Conservation (phyloP, 805 yeast genomes). For the Saccharomycopsis selenospora region DNA sequence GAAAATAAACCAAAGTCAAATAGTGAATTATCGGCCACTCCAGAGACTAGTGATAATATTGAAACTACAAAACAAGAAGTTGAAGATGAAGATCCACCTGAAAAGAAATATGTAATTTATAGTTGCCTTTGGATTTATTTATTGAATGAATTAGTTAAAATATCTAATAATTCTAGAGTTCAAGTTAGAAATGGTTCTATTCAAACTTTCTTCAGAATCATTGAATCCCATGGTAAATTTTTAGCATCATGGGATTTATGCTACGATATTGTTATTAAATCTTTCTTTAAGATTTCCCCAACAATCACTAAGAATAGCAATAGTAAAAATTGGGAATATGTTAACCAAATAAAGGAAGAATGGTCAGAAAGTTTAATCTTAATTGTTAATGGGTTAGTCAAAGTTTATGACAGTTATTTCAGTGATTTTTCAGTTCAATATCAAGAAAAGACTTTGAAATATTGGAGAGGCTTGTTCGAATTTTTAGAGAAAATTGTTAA, state of each 20-base stretch:
- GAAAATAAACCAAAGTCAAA: background rate
- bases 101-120: constrained; percentile 26
- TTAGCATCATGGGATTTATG: constrained; percentile 65
- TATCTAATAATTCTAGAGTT: constrained; percentile 57
- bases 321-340: constrained; percentile 20
- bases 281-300: constrained; percentile 32
- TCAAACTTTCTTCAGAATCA: constrained; percentile 78
- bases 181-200: constrained; percentile 88
- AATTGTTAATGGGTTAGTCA: constrained; percentile 58
- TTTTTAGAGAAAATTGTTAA: constrained; percentile 40
- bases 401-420: constrained; percentile 50
- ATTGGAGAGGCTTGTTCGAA: constrained; percentile 52
- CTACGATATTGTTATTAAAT: constrained; percentile 52
- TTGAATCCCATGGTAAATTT: constrained; percentile 59
- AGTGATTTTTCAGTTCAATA: constrained; percentile 28
- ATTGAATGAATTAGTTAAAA: constrained; percentile 50
- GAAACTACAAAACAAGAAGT: background rate
- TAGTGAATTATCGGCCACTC: no score
- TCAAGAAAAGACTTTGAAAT: constrained; percentile 24
- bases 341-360: constrained; percentile 25
- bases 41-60: background rate
- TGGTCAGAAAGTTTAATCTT: constrained; percentile 58
- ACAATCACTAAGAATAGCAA: constrained; percentile 25
- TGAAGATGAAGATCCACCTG: constrained; percentile 12
- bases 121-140: constrained; percentile 58